phyloP scores from a whole-genome alignment of 805 yeast genomes.

The Pichia californica region DNA sequence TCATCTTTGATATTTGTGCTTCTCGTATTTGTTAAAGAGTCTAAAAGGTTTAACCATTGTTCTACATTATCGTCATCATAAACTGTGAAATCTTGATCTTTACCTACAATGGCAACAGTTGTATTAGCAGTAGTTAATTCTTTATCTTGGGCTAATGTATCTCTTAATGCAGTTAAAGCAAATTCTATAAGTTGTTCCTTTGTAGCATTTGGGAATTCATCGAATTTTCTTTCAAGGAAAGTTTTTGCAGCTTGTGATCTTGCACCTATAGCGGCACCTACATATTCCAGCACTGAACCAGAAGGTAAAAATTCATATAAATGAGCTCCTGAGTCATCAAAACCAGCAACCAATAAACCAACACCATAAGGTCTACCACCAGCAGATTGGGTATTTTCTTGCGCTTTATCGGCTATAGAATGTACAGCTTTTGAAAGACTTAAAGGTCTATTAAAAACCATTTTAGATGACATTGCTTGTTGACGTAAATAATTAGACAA shows the following conservation, averaged over 20 bases:
- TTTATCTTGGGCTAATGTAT: conserved; percentile 90
- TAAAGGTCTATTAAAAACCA: conserved; percentile 81
- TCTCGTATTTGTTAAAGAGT: conserved; percentile 55
- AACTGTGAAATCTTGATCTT: conserved; percentile 54
- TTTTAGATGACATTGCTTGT: conserved; percentile 81
- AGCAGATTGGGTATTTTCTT: conserved; percentile 89
- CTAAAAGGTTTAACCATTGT: conserved; percentile 75
- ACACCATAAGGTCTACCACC: conserved; percentile 99
- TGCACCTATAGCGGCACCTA: conserved; percentile 96
- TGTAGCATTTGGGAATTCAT: conserved; percentile 52
- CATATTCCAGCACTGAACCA: conserved; percentile 86
- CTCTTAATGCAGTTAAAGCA: conserved; percentile 88
- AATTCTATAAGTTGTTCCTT: conserved; percentile 73
- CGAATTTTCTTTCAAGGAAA: conserved; percentile 80
- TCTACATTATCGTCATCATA: conserved; percentile 85
- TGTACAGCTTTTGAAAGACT: conserved; percentile 77
- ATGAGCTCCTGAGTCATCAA: conserved; percentile 93
- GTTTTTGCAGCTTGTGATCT: conserved; percentile 98
- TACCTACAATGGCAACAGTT: conserved; percentile 92
- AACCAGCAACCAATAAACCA: conserved; percentile 83
- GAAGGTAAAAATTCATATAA: conserved; percentile 93
- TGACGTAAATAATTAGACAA: conserved; percentile 83
- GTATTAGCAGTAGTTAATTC: conserved; percentile 81
- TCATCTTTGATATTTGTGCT: conserved; percentile 33
- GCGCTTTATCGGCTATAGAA: conserved; percentile 93